Evolutionary conservation across 129 eudicot genomes (phyloP).

Genomic region (Tagetes patula): DNA sequence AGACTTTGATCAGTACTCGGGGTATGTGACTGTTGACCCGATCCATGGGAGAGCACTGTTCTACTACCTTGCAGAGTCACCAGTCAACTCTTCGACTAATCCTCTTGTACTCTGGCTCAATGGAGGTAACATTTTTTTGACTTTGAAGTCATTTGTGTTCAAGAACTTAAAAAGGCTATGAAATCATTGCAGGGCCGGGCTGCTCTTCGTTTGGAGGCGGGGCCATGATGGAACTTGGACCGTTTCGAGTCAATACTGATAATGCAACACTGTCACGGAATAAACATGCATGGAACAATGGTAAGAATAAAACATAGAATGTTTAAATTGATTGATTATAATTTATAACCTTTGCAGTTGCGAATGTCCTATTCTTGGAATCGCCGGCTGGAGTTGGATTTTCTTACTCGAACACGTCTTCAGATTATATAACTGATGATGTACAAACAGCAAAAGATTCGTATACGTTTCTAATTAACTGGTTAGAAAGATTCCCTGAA

Average conservation of each 20-base stretch:
- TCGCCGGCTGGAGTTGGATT: conserved; percentile 76
- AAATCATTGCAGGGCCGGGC: conserved; percentile 49
- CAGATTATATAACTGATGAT: conserved; percentile 50
- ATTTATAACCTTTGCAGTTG: conserved; percentile 39
- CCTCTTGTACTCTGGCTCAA: conserved; percentile 78
- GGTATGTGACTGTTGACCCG: conserved; percentile 66
- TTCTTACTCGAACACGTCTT: conserved; percentile 54
- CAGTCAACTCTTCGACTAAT: conserved; percentile 35
- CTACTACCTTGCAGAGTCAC: conserved; percentile 54
- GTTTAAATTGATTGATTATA: neutral
- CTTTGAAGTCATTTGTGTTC: neutral
- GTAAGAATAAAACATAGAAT: conserved; percentile 28
- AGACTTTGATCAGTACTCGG: conserved; percentile 61
- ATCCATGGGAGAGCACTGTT: conserved; percentile 51
- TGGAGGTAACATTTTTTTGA: conserved; percentile 54
- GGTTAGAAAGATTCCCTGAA: conserved; percentile 62
- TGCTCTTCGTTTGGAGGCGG: conserved; percentile 63
- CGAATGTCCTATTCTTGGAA: conserved; percentile 60
- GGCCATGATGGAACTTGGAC: conserved; percentile 61
- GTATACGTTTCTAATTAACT: conserved; percentile 52
- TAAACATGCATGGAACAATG: conserved; percentile 50
- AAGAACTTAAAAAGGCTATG: neutral
- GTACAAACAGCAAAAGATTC: conserved; percentile 51
- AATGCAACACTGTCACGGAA: conserved; percentile 42
- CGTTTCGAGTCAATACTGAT: conserved; percentile 56